Conservation (phyloP, 306 rosid genomes). For the Ceratonia siliqua region DNA sequence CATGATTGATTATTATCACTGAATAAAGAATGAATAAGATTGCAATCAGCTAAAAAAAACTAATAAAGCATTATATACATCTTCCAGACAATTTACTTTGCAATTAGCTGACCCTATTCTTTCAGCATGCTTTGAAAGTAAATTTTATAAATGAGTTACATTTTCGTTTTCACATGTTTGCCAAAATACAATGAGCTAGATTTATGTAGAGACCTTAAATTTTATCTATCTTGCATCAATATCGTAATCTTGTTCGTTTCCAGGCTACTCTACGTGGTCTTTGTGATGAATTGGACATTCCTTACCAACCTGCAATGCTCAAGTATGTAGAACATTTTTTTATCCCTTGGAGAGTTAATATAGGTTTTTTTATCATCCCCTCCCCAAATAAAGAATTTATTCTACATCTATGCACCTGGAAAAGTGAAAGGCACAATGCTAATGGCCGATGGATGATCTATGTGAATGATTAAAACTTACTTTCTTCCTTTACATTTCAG, state of each 20-base stretch:
- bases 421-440: not conserved
- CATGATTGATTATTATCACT: conserved; percentile 23
- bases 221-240: not conserved
- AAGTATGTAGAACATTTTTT: conserved; percentile 48
- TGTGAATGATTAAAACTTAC: not conserved
- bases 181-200: not conserved
- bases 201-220: conserved; percentile 16
- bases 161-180: conserved; percentile 2
- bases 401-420: not conserved
- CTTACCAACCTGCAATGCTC: conserved; percentile 76
- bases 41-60: not conserved
- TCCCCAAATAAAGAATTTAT: not conserved
- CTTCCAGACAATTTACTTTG: not conserved
- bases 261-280: conserved; percentile 70
- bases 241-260: conserved; percentile 26
- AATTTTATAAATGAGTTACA: not conserved
- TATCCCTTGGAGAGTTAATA: conserved; percentile 16
- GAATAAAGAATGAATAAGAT: conserved; percentile 25
- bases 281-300: conserved; percentile 71
- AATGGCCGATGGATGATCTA: not conserved
- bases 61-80: not conserved
- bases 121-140: not conserved
- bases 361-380: not conserved
- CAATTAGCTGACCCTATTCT: not conserved
- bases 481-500: not conserved